Percentiles rank a stretch among this genome's conserved stretches.
Evolutionary conservation across 352 stramenopile genomes (phyloP).

Genomic region (Peronospora farinosa): DNA sequence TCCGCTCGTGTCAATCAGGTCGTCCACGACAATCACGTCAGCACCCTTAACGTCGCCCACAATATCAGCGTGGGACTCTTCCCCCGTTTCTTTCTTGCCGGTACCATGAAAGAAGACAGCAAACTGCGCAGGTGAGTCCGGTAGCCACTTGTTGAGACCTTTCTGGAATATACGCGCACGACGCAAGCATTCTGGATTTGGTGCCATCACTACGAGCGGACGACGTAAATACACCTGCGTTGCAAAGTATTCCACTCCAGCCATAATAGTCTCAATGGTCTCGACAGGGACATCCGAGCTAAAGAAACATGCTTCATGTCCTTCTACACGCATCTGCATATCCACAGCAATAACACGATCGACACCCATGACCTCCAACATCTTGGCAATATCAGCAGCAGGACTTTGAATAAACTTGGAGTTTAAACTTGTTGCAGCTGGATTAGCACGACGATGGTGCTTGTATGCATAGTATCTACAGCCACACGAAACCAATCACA

Average conservation of each 20-base stretch:
- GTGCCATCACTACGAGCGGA: conserved; percentile 81
- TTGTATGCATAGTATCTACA: conserved; percentile 89
- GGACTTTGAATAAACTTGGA: conserved; percentile 89
- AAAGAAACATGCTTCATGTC: conserved; percentile 89
- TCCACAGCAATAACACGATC: conserved; percentile 92
- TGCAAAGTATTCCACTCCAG: conserved; percentile 88
- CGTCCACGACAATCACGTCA: conserved; percentile 90
- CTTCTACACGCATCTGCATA: conserved; percentile 86
- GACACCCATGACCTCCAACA: conserved; percentile 92
- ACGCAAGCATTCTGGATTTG: conserved; percentile 84
- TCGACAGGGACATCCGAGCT: conserved; percentile 87
- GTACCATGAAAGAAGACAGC: conserved; percentile 79
- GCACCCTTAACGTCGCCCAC: conserved; percentile 84
- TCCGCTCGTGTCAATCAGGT: conserved; percentile 85
- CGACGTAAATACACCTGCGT: conserved; percentile 76
- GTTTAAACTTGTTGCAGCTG: conserved; percentile 84
- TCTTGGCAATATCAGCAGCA: conserved; percentile 86
- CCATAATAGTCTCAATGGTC: conserved; percentile 88
- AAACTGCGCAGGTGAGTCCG: conserved; percentile 72
- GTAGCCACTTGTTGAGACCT: conserved; percentile 83
- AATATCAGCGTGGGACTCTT: conserved; percentile 73
- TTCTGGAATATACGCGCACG: conserved; percentile 82
- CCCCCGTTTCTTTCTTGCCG: conserved; percentile 37
- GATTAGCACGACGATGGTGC: conserved; percentile 83
- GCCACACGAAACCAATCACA: not conserved